Base-by-base conservation (phyloP, 179 eudicot genomes). In the Sideroxylon spinosum region DNA sequence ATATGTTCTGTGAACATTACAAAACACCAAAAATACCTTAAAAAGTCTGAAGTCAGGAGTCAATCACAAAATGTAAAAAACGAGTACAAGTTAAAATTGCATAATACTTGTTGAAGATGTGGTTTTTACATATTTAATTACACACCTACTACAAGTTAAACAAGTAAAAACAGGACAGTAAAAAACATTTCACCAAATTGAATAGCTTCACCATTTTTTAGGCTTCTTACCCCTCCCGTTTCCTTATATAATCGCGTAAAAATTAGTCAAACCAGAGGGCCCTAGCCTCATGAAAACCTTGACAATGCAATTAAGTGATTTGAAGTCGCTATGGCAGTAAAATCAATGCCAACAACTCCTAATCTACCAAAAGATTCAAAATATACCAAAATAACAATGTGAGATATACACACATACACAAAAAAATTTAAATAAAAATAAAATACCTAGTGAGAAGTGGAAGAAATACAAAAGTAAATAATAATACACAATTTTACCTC, bases 401-500 rank as follows among this genome's bases (percentile, higher is more conserved):
- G 16, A 66, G 13, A 66, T 26, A 66, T 66, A 50, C 20, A 68
- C 19, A 69, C 12, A 46, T 52, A 10, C 56, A 52, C 12, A 52
- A 14, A 10, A 52, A 52, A 14, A 52, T 52, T 52, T 52, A 46
- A 69, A 20, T 5, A 59, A 3, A 8, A 14, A 19, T 74, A 6
- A 72, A 29, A 52, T 74, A 28, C 65, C 29, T 23, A 17, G 14
- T 8, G 44, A 9, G 4, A 22, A 63, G 60, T 50, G 56, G 16
- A 75, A 13, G 71, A 53, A 26, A 17, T 32, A n/a, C 48, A 32
- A 16, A 44, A 76, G 17, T 9, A 4, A 23, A 50, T 22, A 78
- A 49, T 5, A 57, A 28, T 75, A 3, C 25, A 28, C 57, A 57
- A 59, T 49, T 55, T 26, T 79, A 93, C 96, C 97, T 89, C 86